Evolutionary conservation across 2,329 filamentous ascomycete species (phyloP).

Genomic region (Verticillium dahliae): DNA sequence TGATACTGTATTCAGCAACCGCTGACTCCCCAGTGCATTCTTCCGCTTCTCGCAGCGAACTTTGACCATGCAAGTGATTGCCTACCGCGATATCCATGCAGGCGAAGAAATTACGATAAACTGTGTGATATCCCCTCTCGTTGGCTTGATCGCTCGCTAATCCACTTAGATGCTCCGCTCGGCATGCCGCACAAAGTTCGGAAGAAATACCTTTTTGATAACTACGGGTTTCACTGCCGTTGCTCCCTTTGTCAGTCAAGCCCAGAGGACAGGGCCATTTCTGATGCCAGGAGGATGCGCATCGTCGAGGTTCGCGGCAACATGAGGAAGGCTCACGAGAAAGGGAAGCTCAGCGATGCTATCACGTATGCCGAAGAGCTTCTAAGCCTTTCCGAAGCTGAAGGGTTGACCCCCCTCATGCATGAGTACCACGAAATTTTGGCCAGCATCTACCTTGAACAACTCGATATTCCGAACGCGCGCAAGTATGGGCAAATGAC

Average conservation of each 20-base stretch:
- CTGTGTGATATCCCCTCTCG: slow-evolving; percentile 14
- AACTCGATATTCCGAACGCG: background rate
- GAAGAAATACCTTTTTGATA: background rate
- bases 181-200: slow-evolving; percentile 1
- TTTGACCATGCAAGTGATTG: slow-evolving; percentile 21
- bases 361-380: background rate
- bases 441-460: background rate
- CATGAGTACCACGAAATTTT: slow-evolving; percentile 4
- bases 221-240: slow-evolving; percentile 1
- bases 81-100: slow-evolving; percentile 22
- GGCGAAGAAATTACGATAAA: slow-evolving; percentile 27
- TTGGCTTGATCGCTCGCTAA: background rate
- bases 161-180: background rate
- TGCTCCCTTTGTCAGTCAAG: background rate
- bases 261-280: background rate
- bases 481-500: background rate
- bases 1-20: background rate
- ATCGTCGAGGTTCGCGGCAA: background rate
- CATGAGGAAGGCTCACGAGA: background rate
- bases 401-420: slow-evolving; percentile 11
- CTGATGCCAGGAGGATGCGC: background rate
- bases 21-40: slow-evolving; percentile 17
- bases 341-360: background rate
- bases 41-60: slow-evolving; percentile 21
- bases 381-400: background rate